A percentile compares a stretch with the other conserved stretches of the same genome.
phyloP scores from a whole-genome alignment of 371 early-diverging fungal genomes.

The Zychaea mexicana region DNA sequence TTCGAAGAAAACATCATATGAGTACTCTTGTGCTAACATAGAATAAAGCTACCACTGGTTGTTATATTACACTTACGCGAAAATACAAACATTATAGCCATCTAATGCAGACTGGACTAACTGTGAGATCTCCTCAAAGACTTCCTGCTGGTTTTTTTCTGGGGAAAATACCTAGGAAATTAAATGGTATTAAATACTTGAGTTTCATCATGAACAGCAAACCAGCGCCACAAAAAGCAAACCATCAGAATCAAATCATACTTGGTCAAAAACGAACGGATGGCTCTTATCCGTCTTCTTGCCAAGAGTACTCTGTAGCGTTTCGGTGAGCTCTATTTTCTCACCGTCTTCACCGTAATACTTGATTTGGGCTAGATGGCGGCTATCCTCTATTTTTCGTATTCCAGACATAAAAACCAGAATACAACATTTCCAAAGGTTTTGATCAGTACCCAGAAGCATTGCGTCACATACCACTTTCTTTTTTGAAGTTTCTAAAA shows the following conservation, averaged over 20 bases:
- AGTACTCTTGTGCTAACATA: no score
- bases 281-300: conserved; percentile 50
- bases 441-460: no score
- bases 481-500: background rate
- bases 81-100: conserved; percentile 98
- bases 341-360: conserved; percentile 55
- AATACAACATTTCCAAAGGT: no score
- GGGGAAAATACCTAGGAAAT: conserved; percentile 72
- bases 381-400: conserved; percentile 18
- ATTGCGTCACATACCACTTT: no score
- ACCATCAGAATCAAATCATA: no score
- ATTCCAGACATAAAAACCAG: conserved; percentile 21
- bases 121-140: conserved; percentile 95
- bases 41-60: no score
- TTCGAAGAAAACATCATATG: background rate
- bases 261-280: conserved; percentile 83
- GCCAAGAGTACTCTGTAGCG: conserved; percentile 40
- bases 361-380: conserved; percentile 26
- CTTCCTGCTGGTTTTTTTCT: conserved; percentile 70
- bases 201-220: no score
- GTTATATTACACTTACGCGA: conserved; percentile 79
- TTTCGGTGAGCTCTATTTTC: conserved; percentile 53
- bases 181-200: background rate
- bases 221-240: background rate
- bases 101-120: conserved; percentile 95